phyloP scores from a whole-genome alignment of 495 filamentous ascomycete species.

The Evansstolkia leycettana region DNA sequence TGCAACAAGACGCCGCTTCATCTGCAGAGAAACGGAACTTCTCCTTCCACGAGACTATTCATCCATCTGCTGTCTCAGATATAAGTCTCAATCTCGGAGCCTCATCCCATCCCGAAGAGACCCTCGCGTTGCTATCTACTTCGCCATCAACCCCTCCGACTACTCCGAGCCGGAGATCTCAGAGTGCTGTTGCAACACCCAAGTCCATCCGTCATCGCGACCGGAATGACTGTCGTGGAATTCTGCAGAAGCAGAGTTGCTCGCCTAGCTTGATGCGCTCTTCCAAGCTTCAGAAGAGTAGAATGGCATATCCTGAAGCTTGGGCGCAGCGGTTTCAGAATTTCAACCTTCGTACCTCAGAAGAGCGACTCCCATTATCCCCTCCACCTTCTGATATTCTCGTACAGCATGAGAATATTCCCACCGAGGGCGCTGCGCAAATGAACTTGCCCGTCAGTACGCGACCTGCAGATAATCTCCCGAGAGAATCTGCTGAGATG shows the following conservation, averaged over 20 bases:
- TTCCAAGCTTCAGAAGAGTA: conserved; percentile 22
- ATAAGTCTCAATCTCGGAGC: conserved; percentile 21
- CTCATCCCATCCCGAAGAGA: conserved; percentile 13
- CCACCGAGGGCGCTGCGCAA: conserved; percentile 12
- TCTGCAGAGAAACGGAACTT: conserved; percentile 15
- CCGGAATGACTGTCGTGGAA: conserved; percentile 24
- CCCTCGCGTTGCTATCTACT: conserved; percentile 10
- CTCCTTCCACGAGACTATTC: conserved; percentile 28
- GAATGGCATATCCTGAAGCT: conserved; percentile 32
- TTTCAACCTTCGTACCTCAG: conserved; percentile 22
- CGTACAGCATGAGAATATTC: conserved; percentile 28
- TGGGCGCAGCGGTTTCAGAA: conserved; percentile 32
- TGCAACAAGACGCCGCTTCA: conserved; percentile 17
- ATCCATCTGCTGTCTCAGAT: conserved; percentile 28
- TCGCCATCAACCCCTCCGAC: conserved; percentile 33
- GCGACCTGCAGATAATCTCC: conserved; percentile 4
- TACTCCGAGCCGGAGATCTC: conserved; percentile 26
- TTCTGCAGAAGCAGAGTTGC: conserved; percentile 32
- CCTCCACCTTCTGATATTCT: conserved; percentile 33
- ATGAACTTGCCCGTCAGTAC: conserved; percentile 7
- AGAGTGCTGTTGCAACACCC: conserved; percentile 27
- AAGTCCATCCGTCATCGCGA: conserved; percentile 31
- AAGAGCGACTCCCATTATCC: conserved; percentile 31
- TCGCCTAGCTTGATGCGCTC: conserved; percentile 32
- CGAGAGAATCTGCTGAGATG: conserved; percentile 22